Evolutionary conservation across 176 grass and related monocot genomes (phyloP), one percentile per base, ranked within the genome.

Genomic region (Carex kokanica): DNA sequence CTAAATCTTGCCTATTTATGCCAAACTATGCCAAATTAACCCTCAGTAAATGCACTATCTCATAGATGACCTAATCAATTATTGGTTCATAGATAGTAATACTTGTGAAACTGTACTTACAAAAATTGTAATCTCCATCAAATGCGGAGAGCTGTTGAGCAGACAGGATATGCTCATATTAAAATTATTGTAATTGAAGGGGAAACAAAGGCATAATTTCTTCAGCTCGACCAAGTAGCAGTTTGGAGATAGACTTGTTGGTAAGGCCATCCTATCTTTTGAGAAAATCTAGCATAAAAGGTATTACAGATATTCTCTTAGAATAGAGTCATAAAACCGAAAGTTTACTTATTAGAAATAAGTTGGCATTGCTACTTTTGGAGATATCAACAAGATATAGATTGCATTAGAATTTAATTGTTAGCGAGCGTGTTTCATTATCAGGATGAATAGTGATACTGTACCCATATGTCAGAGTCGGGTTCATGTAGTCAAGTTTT

Each of bases 201-300:
- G 40, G 0, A 43, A 43, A 43, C 7, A 43, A 43, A 43, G 40
- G 40, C 7, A 43, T 43, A 43, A 43, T 43, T 43, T 43, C 40
- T 43, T 43, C 1, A 43, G 40, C 40, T 43, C 40, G 7, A 43
- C 40, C 40, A 43, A 43, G 40, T 8, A 43, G 40, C 6, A 43
- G 7, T 43, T 43, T 8, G 40, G 40, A 43, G 40, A 43, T 43
- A 43, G 36, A 3, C 43, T 85, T 54, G 40, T 85, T 16, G 11
- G 32, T 1, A 57, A 14, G 2, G 56, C 5, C 17, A 51, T 14
- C 63, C 64, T 65, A 36, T 52, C n/a, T 38, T 57, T 61, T 49
- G 18, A 65, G 66, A 88, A 16, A 4, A 88, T 60, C 87, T 85
- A 29, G 58, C 56, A 7, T 74, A 38, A 15, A 72, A 81, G 47